Conservation (phyloP, 176 grass and related monocot species). For the Microstegium vimineum region DNA sequence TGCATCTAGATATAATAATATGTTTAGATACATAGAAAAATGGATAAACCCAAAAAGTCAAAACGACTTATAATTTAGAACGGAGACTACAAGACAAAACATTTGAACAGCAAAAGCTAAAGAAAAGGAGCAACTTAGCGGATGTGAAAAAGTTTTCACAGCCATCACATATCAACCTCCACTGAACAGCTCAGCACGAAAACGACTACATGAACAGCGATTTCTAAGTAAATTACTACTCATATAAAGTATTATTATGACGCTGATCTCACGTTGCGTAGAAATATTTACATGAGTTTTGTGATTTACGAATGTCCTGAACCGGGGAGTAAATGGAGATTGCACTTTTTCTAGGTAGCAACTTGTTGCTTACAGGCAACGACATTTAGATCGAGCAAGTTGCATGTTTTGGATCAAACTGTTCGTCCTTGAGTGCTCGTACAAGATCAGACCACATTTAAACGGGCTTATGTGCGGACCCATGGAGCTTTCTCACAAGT, state of each 20-base stretch:
- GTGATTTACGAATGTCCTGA: background rate
- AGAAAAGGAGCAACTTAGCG: background rate
- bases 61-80: too few relatives aligned
- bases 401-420: background rate
- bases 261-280: background rate
- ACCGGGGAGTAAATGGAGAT: background rate
- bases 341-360: background rate
- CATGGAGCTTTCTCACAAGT: background rate
- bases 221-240: background rate
- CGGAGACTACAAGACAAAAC: background rate
- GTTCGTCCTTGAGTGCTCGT: background rate
- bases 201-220: background rate
- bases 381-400: background rate
- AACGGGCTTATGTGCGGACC: background rate
- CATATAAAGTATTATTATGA: background rate
- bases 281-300: background rate
- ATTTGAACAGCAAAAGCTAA: background rate
- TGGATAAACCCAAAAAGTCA: too few relatives aligned
- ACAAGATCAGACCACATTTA: constrained; percentile 1
- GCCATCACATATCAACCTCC: background rate
- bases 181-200: background rate
- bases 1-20: too few relatives aligned
- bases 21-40: too few relatives aligned
- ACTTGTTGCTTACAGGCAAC: constrained; percentile 24
- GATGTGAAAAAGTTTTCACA: background rate